phyloP scores from a whole-genome alignment of 495 filamentous ascomycete genomes.

The Venustampulla echinocandica region DNA sequence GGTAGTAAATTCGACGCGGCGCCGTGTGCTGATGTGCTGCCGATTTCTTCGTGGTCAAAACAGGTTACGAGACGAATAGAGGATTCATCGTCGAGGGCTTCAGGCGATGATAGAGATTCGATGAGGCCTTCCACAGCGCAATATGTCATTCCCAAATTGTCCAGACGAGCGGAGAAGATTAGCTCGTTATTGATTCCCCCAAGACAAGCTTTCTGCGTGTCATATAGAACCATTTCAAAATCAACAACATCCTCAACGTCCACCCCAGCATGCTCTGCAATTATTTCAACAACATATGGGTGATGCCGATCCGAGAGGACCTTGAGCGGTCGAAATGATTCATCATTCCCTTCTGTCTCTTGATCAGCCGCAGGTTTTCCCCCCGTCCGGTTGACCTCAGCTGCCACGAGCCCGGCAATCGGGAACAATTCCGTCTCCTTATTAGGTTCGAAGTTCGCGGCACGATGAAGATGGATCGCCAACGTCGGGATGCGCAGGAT shows the following conservation, averaged over 20 bases:
- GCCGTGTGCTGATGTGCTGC: slow-evolving; percentile 82
- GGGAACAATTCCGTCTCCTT: slow-evolving; percentile 94
- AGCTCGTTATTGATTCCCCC: slow-evolving; percentile 90
- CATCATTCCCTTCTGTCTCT: slow-evolving; percentile 32
- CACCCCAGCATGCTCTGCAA: slow-evolving; percentile 72
- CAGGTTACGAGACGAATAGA: slow-evolving; percentile 81
- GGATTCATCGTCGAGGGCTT: slow-evolving; percentile 60
- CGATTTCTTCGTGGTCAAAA: slow-evolving; percentile 98
- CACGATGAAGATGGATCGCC: slow-evolving; percentile 86
- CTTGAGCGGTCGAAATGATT: slow-evolving; percentile 62
- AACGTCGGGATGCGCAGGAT: slow-evolving; percentile 87
- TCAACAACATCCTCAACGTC: slow-evolving; percentile 67
- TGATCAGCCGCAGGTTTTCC: slow-evolving; percentile 23
- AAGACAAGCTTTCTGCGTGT: slow-evolving; percentile 81
- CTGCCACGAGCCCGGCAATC: slow-evolving; percentile 77
- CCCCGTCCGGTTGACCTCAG: slow-evolving; percentile 72
- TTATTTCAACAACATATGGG: slow-evolving; percentile 70
- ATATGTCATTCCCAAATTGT: slow-evolving; percentile 93
- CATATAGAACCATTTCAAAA: slow-evolving; percentile 93
- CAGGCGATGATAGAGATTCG: slow-evolving; percentile 54
- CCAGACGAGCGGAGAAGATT: slow-evolving; percentile 84
- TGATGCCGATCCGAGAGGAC: slow-evolving; percentile 79
- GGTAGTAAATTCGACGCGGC: slow-evolving; percentile 90
- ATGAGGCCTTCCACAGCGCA: slow-evolving; percentile 78
- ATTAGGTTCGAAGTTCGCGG: slow-evolving; percentile 81